Conservation (phyloP, 2,329 filamentous ascomycete genomes). For the Xylariaceae sp. region DNA sequence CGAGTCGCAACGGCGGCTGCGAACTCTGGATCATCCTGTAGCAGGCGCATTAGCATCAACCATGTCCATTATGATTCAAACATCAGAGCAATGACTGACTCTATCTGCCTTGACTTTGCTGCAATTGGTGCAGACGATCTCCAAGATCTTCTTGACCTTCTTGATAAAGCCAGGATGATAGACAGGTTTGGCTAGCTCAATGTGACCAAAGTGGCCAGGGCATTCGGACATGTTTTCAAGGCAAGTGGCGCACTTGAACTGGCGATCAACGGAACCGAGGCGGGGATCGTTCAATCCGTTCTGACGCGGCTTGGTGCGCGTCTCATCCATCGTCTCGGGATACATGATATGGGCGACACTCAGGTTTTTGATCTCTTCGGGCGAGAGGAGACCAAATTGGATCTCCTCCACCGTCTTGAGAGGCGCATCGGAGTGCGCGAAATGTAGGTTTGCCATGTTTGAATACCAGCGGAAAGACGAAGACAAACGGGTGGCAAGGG, state of each 20-base stretch:
- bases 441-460: slow-evolving; percentile 88
- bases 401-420: slow-evolving; percentile 98
- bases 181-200: slow-evolving; percentile 93
- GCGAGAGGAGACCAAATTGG: slow-evolving; percentile 95
- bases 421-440: slow-evolving; percentile 87
- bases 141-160: slow-evolving; percentile 98
- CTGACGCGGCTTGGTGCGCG: slow-evolving; percentile 81
- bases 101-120: slow-evolving; percentile 95
- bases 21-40: slow-evolving; percentile 79
- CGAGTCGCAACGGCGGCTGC: slow-evolving; percentile 73
- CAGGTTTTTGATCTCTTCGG: slow-evolving; percentile 99
- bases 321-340: slow-evolving; percentile 99
- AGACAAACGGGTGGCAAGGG: not conserved
- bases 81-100: slow-evolving; percentile 72
- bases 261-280: slow-evolving; percentile 91
- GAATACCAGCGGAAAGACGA: slow-evolving; percentile 20
- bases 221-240: slow-evolving; percentile 94
- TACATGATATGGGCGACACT: slow-evolving; percentile 94
- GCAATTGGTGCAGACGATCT: slow-evolving; percentile 98
- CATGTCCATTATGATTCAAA: slow-evolving; percentile 46
- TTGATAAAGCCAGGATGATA: slow-evolving; percentile 95
- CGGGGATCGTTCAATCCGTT: slow-evolving; percentile 92
- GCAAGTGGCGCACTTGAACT: slow-evolving; percentile 94
- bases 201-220: slow-evolving; percentile 97
- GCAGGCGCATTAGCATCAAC: slow-evolving; percentile 54